Evolutionary conservation across 371 early-diverging fungal species (phyloP), one percentile per base, ranked within the genome.

Genomic region (Mortierella sp.): DNA sequence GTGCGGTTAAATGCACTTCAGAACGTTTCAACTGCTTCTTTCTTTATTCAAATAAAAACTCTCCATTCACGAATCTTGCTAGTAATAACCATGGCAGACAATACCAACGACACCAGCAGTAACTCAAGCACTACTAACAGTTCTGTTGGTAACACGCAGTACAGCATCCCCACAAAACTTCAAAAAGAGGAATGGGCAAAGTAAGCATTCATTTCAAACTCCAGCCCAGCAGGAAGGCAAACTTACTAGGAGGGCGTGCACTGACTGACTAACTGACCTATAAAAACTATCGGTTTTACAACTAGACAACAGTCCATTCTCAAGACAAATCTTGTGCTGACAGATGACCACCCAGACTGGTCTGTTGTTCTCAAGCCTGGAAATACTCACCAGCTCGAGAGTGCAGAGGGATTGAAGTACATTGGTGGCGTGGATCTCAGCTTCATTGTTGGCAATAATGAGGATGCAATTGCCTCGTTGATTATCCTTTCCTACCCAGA

Each of bases 391-490:
- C 68, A 68, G 14, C 61, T 72, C 10, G 68, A 81, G 32, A 45
- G 51, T 20, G 39, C 72, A 5, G 52, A 81, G 6, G 91, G 87
- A 16, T 85, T 97, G 37, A 47, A 79, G 6, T 89, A 89, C 58
- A 84, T 97, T 60, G 96, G 90, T 20, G 97, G 97, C 22, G 93
- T 96, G 6, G 97, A 97, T 71, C 84, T 97, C 30, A 94, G 95
- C 70, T 97, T 96, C 78, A 89, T 89, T 37, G 86, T 87, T 45
- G 84, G 88, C 54, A 87, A 89, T 68, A 69, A 84, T 30, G 88
- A 89, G 59, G 86, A 87, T 59, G 97, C 96, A 0, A 86, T 95
- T 8, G 96, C 94, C 0, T 92, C 94, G 66, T 78, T 97, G 3
- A 86, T 90, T 24, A 88, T 96, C 8, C 87, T 95, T 58, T 68